Percentiles rank a stretch among this genome's conserved stretches.
These are phyloP conservation scores for Xylariomycetidae sp. DNA, from an alignment of 2,329 filamentous ascomycete genomes.

Conservation along the genomic window DNA sequence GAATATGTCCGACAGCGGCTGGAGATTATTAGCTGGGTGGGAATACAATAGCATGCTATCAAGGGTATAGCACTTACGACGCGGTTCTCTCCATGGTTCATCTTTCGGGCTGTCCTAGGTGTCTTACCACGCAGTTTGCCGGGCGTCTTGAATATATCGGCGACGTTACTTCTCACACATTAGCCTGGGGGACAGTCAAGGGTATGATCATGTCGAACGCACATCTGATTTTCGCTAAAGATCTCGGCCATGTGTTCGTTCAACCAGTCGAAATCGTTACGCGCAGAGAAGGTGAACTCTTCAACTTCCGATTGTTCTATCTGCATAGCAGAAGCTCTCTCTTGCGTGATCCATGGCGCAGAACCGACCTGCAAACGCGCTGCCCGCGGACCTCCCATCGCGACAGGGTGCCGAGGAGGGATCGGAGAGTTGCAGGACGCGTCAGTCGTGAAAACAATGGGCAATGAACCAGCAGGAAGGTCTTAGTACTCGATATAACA, in stretches of 20 bases:
- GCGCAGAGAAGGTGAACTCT: conserved; percentile 86
- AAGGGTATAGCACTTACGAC: conserved; percentile 47
- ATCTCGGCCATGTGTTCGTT: conserved; percentile 98
- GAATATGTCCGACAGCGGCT: conserved; percentile 59
- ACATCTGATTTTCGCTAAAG: conserved; percentile 84
- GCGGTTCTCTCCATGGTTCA: conserved; percentile 51
- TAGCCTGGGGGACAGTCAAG: too few relatives aligned
- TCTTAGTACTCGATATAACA: too few relatives aligned
- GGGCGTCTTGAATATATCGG: conserved; percentile 94
- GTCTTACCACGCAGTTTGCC: conserved; percentile 80
- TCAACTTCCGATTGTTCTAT: conserved; percentile 80
- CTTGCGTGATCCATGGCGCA: conserved; percentile 77
- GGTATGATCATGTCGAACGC: too few relatives aligned
- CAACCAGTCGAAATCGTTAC: conserved; percentile 95
- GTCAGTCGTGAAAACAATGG: too few relatives aligned
- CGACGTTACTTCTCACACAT: conserved; percentile 85
- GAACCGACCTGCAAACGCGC: conserved; percentile 71
- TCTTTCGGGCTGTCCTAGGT: conserved; percentile 65
- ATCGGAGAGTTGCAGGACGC: too few relatives aligned
- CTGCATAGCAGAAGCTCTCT: conserved; percentile 72
- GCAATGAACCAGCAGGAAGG: too few relatives aligned
- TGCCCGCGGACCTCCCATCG: conserved; percentile 28
- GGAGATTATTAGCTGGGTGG: conserved; percentile 10
- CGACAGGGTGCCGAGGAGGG: too few relatives aligned
- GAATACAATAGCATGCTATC: conserved; percentile 5